These are phyloP conservation scores for Saururus chinensis DNA, from an alignment of 164 flowering plant genomes.

Conservation along the genomic window DNA sequence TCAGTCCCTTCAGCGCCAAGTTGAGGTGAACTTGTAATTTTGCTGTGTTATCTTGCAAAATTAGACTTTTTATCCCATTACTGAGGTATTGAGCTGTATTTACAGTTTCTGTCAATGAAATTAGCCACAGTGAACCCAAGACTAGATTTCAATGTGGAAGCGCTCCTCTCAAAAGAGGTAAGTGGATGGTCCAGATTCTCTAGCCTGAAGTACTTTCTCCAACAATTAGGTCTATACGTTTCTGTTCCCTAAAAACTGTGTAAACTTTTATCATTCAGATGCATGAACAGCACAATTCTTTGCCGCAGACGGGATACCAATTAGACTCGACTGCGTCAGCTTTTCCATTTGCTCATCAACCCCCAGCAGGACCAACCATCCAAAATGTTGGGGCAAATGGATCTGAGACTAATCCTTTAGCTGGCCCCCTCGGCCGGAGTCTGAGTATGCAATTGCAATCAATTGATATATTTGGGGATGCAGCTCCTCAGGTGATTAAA, in stretches of 20 bases:
- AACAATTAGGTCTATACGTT: neutral
- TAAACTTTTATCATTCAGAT: slow-evolving; percentile 20
- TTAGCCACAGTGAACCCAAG: slow-evolving; percentile 63
- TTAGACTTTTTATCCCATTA: neutral
- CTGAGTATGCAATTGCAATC: slow-evolving; percentile 34
- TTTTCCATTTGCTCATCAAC: slow-evolving; percentile 38
- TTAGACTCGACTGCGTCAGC: slow-evolving; percentile 33
- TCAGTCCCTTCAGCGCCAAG: slow-evolving; percentile 89
- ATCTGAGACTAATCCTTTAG: slow-evolving; percentile 29
- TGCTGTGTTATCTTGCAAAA: neutral
- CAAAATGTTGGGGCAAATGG: slow-evolving; percentile 21
- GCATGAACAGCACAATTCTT: slow-evolving; percentile 37
- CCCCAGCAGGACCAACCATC: slow-evolving; percentile 28
- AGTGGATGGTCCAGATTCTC: slow-evolving; percentile 7
- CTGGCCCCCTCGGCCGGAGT: slow-evolving; percentile 21
- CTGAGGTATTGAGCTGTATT: neutral
- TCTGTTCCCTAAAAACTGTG: neutral
- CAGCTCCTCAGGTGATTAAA: slow-evolving; percentile 41
- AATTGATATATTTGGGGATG: slow-evolving; percentile 34
- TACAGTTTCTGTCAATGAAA: slow-evolving; percentile 82
- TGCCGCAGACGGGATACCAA: slow-evolving; percentile 28
- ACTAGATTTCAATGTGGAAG: slow-evolving; percentile 46
- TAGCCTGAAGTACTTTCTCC: neutral
- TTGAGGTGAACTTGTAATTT: slow-evolving; percentile 48
- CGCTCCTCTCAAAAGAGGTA: slow-evolving; percentile 56